These are phyloP conservation scores for Lentinula guzmanii DNA, from an alignment of 768 basidiomycete species.

Conservation along the genomic window DNA sequence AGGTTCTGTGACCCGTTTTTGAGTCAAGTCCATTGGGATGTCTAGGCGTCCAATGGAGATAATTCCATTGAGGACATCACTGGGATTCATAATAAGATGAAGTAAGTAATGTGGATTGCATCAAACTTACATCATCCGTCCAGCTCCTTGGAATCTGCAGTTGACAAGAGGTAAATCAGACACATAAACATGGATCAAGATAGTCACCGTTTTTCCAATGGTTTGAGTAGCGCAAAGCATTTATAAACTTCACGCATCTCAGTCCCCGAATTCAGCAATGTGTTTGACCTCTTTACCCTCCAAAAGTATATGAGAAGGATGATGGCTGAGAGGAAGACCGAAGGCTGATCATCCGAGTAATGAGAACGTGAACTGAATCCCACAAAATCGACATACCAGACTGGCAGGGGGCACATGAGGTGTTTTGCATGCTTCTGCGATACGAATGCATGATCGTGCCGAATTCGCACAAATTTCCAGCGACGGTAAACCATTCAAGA, in stretches of 20 bases:
- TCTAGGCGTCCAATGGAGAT: neutral
- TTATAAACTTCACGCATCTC: constrained; percentile 49
- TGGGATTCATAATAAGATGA: neutral
- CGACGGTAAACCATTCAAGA: constrained; percentile 49
- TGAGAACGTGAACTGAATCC: neutral
- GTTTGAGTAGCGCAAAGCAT: constrained; percentile 18
- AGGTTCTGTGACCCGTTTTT: neutral
- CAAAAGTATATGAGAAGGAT: constrained; percentile 44
- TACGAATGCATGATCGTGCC: constrained; percentile 47
- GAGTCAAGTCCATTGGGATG: neutral
- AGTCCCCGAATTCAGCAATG: constrained; percentile 29
- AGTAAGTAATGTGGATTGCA: neutral
- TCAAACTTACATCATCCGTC: constrained; percentile 38
- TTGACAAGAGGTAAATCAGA: neutral
- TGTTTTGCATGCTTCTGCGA: constrained; percentile 33
- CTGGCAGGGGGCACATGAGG: constrained; percentile 9
- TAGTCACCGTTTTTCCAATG: neutral
- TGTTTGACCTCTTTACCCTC: constrained; percentile 36
- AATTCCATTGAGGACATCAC: neutral
- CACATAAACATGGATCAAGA: neutral
- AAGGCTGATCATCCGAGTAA: neutral
- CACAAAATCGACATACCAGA: neutral
- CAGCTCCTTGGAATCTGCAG: constrained; percentile 39
- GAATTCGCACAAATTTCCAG: constrained; percentile 26
- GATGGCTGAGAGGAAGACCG: constrained; percentile 33